Percentiles rank a stretch among this genome's conserved stretches.
These are phyloP conservation scores for Fraxinus excelsior DNA, from an alignment of 257 asterid species.

Conservation along the genomic window DNA sequence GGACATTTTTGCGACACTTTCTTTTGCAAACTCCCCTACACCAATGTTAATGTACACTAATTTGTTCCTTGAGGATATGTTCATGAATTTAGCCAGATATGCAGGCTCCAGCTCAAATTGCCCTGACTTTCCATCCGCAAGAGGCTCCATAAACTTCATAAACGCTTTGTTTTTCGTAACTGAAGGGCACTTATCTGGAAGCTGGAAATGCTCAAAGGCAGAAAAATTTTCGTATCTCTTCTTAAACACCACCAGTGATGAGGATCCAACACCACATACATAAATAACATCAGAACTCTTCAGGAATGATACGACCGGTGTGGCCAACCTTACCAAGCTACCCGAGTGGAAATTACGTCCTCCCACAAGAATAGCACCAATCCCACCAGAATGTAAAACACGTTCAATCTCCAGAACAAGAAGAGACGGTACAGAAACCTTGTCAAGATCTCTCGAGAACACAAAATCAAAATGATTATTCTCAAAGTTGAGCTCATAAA, in stretches of 20 bases:
- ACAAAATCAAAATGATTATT: constrained; percentile 72
- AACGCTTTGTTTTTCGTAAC: constrained; percentile 50
- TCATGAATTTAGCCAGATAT: constrained; percentile 63
- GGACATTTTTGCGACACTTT: constrained; percentile 41
- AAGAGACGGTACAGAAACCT: constrained; percentile 71
- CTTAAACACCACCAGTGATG: constrained; percentile 58
- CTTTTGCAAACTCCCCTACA: constrained; percentile 60
- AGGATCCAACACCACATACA: constrained; percentile 54
- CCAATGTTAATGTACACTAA: constrained; percentile 73
- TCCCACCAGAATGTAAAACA: constrained; percentile 76
- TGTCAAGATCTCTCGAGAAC: constrained; percentile 68
- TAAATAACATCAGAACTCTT: constrained; percentile 62
- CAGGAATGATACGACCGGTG: constrained; percentile 44
- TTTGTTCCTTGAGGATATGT: constrained; percentile 74
- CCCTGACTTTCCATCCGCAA: constrained; percentile 20
- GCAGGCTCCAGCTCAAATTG: constrained; percentile 28
- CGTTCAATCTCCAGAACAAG: constrained; percentile 86
- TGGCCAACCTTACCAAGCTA: constrained; percentile 46
- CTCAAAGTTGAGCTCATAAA: constrained; percentile 63
- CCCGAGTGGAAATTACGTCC: constrained; percentile 44
- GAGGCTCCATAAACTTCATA: constrained; percentile 70
- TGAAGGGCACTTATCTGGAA: constrained; percentile 72
- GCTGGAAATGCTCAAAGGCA: constrained; percentile 48
- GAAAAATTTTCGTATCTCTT: constrained; percentile 47
- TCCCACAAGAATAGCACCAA: constrained; percentile 69